phyloP scores from a whole-genome alignment of 2,329 filamentous ascomycete genomes.

The Xylariaceae sp. region DNA sequence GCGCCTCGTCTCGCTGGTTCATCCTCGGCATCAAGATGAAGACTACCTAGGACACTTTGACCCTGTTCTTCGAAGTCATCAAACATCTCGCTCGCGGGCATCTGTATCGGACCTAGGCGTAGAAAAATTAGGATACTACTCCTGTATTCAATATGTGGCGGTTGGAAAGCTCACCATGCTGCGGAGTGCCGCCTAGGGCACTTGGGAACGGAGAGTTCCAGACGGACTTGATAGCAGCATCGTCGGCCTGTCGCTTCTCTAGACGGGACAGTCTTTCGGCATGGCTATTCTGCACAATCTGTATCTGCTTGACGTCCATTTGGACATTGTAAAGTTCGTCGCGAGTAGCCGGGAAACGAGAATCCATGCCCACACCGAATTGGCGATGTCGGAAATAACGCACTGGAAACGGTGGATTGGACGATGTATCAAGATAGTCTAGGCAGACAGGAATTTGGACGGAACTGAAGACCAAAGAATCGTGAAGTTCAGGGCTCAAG shows the following conservation, averaged over 20 bases:
- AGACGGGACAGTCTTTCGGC: constrained; percentile 65
- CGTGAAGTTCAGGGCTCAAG: constrained; percentile 23
- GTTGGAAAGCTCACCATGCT: constrained; percentile 82
- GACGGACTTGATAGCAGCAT: constrained; percentile 77
- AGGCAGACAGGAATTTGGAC: constrained; percentile 15
- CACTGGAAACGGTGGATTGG: constrained; percentile 16
- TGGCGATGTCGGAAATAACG: constrained; percentile 21
- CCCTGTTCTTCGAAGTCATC: constrained; percentile 89
- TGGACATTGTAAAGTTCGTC: constrained; percentile 72
- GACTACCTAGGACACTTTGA: constrained; percentile 76
- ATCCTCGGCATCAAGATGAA: constrained; percentile 87
- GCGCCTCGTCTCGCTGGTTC: constrained; percentile 83
- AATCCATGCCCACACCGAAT: constrained; percentile 62
- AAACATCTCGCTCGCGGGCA: constrained; percentile 83
- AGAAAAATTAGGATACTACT: neutral
- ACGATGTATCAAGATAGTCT: constrained; percentile 15
- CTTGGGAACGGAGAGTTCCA: constrained; percentile 96
- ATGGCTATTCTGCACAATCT: constrained; percentile 66
- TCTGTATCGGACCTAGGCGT: constrained; percentile 73
- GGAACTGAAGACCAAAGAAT: constrained; percentile 9
- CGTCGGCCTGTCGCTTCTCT: constrained; percentile 71
- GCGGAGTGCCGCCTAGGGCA: constrained; percentile 79
- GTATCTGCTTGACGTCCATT: constrained; percentile 73
- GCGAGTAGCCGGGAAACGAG: constrained; percentile 62
- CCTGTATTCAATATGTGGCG: constrained; percentile 8